Conservation (phyloP, 345 rosid species). For the Nasturtium officinale region DNA sequence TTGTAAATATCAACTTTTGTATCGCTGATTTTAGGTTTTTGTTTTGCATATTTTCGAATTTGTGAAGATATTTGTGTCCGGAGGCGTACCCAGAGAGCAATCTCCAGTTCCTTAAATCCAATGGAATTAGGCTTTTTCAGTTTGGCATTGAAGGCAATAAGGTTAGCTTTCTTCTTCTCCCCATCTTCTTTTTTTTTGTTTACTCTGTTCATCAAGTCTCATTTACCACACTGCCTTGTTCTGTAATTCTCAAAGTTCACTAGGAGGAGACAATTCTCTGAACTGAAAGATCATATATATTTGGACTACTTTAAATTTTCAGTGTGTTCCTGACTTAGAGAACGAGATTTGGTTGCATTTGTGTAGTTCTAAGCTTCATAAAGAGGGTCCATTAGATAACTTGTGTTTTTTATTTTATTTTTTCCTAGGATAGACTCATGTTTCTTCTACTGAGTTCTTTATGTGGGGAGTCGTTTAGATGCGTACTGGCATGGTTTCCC, state of each 20-base stretch:
- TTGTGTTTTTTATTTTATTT: constrained; percentile 24
- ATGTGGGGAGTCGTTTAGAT: constrained; percentile 41
- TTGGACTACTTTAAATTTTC: constrained; percentile 21
- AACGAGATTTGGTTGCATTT: constrained; percentile 35
- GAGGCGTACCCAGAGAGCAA: constrained; percentile 89
- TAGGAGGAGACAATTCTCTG: neutral
- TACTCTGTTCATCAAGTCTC: neutral
- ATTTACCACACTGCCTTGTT: neutral
- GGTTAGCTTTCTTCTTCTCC: constrained; percentile 41
- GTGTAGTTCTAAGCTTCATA: constrained; percentile 35
- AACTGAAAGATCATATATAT: neutral
- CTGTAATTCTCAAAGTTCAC: neutral
- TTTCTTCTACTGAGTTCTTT: constrained; percentile 30
- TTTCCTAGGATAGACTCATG: constrained; percentile 29
- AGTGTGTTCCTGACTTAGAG: constrained; percentile 37
- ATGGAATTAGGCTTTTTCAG: constrained; percentile 78
- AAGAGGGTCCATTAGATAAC: constrained; percentile 29
- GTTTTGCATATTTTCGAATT: neutral
- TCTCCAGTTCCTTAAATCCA: constrained; percentile 73
- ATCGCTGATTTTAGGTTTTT: constrained; percentile 24
- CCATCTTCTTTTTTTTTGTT: neutral
- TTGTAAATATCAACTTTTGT: neutral
- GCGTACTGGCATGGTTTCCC: neutral
- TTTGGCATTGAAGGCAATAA: constrained; percentile 92
- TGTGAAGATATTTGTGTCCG: constrained; percentile 77